Conservation (phyloP, 1,284 basidiomycete genomes). For the Cronartium quercuum region DNA sequence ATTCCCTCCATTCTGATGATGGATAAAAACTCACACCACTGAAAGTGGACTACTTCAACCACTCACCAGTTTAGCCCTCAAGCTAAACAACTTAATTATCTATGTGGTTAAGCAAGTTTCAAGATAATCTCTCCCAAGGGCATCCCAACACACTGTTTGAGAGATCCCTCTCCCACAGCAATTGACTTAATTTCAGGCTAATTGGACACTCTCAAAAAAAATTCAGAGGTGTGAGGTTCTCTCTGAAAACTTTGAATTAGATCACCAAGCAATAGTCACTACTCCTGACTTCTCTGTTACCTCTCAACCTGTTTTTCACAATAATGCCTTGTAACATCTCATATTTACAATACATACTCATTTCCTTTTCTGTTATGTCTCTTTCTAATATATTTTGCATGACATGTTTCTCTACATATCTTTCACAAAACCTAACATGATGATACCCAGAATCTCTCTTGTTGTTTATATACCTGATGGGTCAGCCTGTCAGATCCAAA, state of each 20-base stretch:
- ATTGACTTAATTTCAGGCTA: conserved; percentile 13
- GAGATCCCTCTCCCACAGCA: neutral
- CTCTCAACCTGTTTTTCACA: neutral
- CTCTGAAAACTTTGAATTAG: neutral
- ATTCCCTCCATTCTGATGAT: neutral
- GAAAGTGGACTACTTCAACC: neutral
- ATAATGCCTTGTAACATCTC: too few species aligned
- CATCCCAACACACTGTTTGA: conserved; percentile 1
- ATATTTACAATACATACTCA: too few species aligned
- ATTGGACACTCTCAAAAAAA: neutral
- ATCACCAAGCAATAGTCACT: neutral
- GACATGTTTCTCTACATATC: too few species aligned
- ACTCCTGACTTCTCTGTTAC: neutral
- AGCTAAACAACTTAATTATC: neutral
- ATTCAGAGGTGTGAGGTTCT: neutral
- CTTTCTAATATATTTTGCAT: too few species aligned
- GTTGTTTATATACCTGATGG: too few species aligned
- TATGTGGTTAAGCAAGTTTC: neutral
- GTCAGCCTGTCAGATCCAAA: too few species aligned
- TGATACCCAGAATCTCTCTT: too few species aligned
- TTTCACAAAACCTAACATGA: too few species aligned
- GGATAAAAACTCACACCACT: conserved; percentile 7
- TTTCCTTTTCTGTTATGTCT: too few species aligned
- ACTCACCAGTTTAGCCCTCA: neutral
- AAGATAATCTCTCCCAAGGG: neutral